Evolutionary conservation across 1,284 basidiomycete species (phyloP), one percentile per base, ranked within the genome.

Genomic region (Sanghuangporus sanghuang): DNA sequence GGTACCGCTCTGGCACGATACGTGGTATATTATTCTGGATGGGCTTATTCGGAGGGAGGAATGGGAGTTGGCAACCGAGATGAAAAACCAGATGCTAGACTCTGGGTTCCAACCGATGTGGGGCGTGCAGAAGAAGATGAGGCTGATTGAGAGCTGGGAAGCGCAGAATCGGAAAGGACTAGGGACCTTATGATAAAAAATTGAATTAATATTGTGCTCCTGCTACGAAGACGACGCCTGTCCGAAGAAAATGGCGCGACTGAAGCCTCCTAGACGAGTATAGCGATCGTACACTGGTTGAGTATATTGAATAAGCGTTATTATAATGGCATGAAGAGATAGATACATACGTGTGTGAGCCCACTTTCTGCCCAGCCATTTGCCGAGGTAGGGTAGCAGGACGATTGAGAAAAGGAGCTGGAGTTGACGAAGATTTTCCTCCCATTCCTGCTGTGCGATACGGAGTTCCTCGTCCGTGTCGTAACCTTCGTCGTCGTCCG

Each of bases 401-500:
- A 96, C 86, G 65, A 94, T 80, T 49, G 90, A 85, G 62, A 93
- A 74, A 35, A 96, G 83, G 69, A 92, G 83, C 71, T 92, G 86
- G 54, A 97, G 81, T 74, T 97, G 93, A 67, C 85, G 78, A 60
- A 96, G 71, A 71, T 89, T 92, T 75, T 96, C 95, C 71, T 94
- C 90, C 95, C 95, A 96, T 78, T 97, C 94, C 70, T 90, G 82
- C 74, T 94, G 90, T 7, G 92, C 91, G 64, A 92, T 77, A 16
- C 84, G 85, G 66, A 84, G 84, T 67, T 90, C 87, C 67, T 87
- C 89, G 67, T 92, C 90, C 6, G 79, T 81, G 73, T 90, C 87
- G 71, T 82, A 83, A 16, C 77, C 83, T 70, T 70, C 71, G 64
- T 79, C 83, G 70, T 70, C 71, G 64, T 79, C 76, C 23, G 76